phyloP scores from a whole-genome alignment of 331 rosid genomes.

The Telfairia occidentalis region DNA sequence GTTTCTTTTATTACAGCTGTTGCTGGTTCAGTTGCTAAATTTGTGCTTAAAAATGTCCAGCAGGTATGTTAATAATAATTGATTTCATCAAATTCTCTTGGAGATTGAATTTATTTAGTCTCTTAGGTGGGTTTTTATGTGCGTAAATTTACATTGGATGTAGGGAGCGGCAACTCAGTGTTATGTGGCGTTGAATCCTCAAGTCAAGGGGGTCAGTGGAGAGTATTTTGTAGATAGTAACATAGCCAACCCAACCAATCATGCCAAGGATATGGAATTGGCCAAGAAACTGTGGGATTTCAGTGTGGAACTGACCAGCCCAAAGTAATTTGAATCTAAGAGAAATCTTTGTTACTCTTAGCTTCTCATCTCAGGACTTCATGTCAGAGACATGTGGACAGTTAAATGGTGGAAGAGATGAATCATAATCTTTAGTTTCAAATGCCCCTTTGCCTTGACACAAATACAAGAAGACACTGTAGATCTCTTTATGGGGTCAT shows the following conservation, averaged over 20 bases:
- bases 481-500: neutral
- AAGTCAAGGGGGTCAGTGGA: conserved; percentile 62
- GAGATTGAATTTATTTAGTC: too few relatives aligned
- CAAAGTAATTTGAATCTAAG: conserved; percentile 22
- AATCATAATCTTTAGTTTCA: neutral
- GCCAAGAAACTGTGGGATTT: conserved; percentile 74
- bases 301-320: conserved; percentile 44
- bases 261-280: conserved; percentile 45
- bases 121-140: neutral
- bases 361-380: neutral
- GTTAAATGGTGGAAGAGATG: neutral
- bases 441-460: neutral
- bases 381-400: neutral
- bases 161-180: conserved; percentile 94
- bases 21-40: conserved; percentile 37
- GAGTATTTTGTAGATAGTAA: conserved; percentile 68
- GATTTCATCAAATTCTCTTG: neutral
- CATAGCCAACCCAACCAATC: conserved; percentile 33
- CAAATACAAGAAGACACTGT: neutral
- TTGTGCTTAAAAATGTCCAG: conserved; percentile 48
- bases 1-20: conserved; percentile 32
- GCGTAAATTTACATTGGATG: conserved; percentile 14
- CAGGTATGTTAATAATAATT: conserved; percentile 40
- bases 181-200: conserved; percentile 80
- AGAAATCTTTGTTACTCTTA: neutral